Evolutionary conservation across 2,329 filamentous ascomycete genomes (phyloP).

Genomic region (Bipolaris cookei): DNA sequence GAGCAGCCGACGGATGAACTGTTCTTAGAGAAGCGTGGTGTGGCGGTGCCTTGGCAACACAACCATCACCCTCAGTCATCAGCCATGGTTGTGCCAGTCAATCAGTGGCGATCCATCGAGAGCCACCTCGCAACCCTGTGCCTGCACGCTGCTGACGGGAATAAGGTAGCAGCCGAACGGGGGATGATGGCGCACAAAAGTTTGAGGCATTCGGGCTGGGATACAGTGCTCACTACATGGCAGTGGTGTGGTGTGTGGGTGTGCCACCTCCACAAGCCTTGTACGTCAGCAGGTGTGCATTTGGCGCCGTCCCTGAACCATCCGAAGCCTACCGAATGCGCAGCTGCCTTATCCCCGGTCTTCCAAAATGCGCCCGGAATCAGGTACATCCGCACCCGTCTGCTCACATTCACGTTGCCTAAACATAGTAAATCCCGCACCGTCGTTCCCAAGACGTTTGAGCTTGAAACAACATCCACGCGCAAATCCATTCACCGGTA

Average conservation of each 20-base stretch:
- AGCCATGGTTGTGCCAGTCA: not conserved
- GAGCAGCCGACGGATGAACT: constrained; percentile 6
- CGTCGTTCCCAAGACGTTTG: constrained; percentile 9
- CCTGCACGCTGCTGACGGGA: not conserved
- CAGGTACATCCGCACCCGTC: not conserved
- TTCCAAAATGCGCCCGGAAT: not conserved
- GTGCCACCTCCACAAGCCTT: not conserved
- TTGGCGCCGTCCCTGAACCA: not conserved
- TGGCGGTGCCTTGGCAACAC: constrained; percentile 13
- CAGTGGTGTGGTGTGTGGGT: not conserved
- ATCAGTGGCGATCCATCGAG: not conserved
- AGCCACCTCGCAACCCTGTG: not conserved
- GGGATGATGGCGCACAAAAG: not conserved
- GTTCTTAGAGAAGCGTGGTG: not conserved
- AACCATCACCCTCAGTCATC: not conserved
- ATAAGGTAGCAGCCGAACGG: not conserved
- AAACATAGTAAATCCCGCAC: not conserved
- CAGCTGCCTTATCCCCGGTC: not conserved
- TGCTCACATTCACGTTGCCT: not conserved
- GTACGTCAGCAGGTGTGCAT: not conserved
- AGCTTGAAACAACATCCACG: constrained; percentile 14
- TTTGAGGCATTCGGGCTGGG: not conserved
- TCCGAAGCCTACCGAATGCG: not conserved
- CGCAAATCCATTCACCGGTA: not conserved
- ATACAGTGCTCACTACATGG: not conserved